Evolutionary conservation across 352 stramenopile species (phyloP).

Genomic region (Phytophthora ohioensis): DNA sequence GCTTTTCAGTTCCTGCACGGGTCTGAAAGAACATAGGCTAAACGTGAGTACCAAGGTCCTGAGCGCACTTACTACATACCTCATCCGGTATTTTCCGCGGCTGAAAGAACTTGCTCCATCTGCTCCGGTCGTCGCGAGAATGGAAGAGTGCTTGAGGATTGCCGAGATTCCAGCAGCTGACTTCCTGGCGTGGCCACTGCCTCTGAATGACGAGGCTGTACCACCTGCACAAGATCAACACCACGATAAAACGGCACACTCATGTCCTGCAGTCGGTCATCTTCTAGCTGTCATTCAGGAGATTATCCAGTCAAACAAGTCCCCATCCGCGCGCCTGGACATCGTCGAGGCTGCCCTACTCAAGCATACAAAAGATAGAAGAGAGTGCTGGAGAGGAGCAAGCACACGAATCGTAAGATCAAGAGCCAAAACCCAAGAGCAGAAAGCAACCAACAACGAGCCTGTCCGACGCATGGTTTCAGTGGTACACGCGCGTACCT

Average conservation of each 20-base stretch:
- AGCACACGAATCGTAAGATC: neutral
- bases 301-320: conserved; percentile 10
- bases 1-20: conserved; percentile 7
- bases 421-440: conserved; percentile 8
- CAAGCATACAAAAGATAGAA: neutral
- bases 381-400: neutral
- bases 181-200: neutral
- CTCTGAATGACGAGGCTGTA: neutral
- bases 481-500: conserved; percentile 21
- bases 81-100: conserved; percentile 7
- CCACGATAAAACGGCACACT: neutral
- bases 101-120: conserved; percentile 5
- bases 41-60: conserved; percentile 11
- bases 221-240: neutral
- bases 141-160: conserved; percentile 13
- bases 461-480: conserved; percentile 10
- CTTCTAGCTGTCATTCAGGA: neutral
- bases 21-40: neutral
- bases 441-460: conserved; percentile 13
- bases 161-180: neutral
- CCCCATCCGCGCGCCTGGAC: neutral
- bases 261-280: too few relatives aligned
- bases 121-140: neutral
- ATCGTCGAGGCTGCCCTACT: conserved; percentile 11
- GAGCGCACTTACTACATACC: conserved; percentile 10